These are phyloP conservation scores for Blastobotrys raffinosifermentans DNA, from an alignment of 1,139 yeast genomes.

Conservation along the genomic window DNA sequence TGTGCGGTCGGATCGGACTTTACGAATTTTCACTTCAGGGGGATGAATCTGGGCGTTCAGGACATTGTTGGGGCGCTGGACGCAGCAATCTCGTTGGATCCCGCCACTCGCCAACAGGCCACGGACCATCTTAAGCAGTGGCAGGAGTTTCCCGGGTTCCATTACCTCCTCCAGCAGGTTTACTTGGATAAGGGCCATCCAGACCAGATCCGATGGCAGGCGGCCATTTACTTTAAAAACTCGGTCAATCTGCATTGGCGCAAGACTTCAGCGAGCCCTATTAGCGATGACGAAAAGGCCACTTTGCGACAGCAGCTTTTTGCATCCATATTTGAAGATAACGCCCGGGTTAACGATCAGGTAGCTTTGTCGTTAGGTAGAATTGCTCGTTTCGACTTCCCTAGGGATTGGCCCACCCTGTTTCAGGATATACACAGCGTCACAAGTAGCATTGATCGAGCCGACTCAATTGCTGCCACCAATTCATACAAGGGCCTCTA, in stretches of 20 bases:
- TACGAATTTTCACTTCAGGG: background rate
- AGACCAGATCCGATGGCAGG: constrained; percentile 73
- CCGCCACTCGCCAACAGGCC: constrained; percentile 49
- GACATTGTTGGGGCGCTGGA: constrained; percentile 34
- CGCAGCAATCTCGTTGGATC: constrained; percentile 49
- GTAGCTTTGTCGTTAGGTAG: constrained; percentile 77
- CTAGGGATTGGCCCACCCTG: constrained; percentile 75
- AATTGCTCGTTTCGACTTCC: constrained; percentile 80
- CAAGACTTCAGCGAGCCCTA: constrained; percentile 16
- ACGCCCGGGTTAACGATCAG: constrained; percentile 68
- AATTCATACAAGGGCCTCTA: constrained; percentile 63
- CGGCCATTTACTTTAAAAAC: constrained; percentile 81
- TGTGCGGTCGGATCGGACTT: no score
- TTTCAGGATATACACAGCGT: constrained; percentile 58
- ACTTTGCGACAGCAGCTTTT: constrained; percentile 58
- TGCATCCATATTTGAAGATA: constrained; percentile 57
- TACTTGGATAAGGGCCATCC: constrained; percentile 56
- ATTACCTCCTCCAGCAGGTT: constrained; percentile 48
- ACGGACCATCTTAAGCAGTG: constrained; percentile 63
- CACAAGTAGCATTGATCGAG: constrained; percentile 38
- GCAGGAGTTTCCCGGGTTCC: constrained; percentile 61
- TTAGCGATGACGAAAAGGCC: constrained; percentile 57
- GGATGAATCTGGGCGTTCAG: constrained; percentile 14
- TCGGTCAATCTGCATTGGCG: constrained; percentile 37
- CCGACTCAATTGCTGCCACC: constrained; percentile 48